Evolutionary conservation across 257 asterid genomes (phyloP).

Genomic region (Solanum tacnaense): DNA sequence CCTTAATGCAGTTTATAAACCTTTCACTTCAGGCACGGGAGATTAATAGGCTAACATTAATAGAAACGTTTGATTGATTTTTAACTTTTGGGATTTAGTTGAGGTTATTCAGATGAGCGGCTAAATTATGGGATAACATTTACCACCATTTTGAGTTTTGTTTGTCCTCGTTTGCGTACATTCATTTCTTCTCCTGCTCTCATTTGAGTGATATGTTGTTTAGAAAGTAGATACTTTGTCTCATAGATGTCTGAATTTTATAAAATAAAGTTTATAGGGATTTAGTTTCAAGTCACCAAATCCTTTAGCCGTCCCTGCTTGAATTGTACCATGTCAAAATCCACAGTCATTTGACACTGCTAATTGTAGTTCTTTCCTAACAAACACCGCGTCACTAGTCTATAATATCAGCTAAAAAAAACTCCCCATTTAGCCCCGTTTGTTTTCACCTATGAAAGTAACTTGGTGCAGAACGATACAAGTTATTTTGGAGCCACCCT

Average conservation of each 20-base stretch:
- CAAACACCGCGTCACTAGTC: background rate
- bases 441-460: background rate
- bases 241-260: background rate
- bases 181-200: background rate
- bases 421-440: background rate
- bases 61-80: background rate
- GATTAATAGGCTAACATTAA: background rate
- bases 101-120: background rate
- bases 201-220: background rate
- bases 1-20: background rate
- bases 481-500: slow-evolving; percentile 58
- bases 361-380: background rate
- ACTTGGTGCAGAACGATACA: slow-evolving; percentile 40
- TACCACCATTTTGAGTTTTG: background rate
- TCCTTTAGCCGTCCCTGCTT: background rate
- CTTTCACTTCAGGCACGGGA: background rate
- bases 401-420: background rate
- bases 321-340: background rate
- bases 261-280: background rate
- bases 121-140: background rate
- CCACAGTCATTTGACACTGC: background rate
- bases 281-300: background rate
- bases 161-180: background rate
- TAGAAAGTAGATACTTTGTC: background rate
- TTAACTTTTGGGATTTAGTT: background rate